These are phyloP conservation scores for Byssochlamys sp. DNA, from an alignment of 2,329 filamentous ascomycete genomes.

Conservation along the genomic window DNA sequence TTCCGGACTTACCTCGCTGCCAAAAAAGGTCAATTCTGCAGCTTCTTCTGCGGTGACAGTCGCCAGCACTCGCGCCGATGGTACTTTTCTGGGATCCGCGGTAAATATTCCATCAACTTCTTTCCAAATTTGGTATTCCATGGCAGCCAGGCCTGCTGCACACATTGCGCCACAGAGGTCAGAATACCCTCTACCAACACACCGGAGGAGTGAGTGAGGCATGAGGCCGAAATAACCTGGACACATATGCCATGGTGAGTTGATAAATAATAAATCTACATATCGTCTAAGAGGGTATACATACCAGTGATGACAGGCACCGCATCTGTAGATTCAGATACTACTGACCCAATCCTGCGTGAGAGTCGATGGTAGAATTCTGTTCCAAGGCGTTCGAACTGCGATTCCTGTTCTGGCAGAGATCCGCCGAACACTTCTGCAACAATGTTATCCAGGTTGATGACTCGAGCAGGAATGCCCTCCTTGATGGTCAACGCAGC, in stretches of 20 bases:
- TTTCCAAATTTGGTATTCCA: constrained; percentile 47
- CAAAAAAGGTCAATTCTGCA: constrained; percentile 46
- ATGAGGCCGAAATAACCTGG: constrained; percentile 41
- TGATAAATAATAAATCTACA: neutral
- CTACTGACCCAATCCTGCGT: neutral
- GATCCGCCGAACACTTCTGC: neutral
- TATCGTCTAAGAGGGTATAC: neutral
- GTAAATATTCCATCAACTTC: constrained; percentile 49
- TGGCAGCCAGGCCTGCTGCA: constrained; percentile 38
- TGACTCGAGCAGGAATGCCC: neutral
- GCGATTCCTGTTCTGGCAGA: neutral
- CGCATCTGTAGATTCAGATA: neutral
- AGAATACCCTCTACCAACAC: constrained; percentile 45
- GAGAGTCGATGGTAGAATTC: neutral
- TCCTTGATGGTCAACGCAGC: neutral
- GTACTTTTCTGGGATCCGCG: constrained; percentile 45
- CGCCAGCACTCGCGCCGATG: constrained; percentile 40
- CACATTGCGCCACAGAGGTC: neutral
- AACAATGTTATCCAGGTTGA: neutral
- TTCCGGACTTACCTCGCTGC: constrained; percentile 17
- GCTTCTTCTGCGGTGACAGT: constrained; percentile 44
- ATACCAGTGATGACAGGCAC: neutral
- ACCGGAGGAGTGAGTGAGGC: constrained; percentile 40
- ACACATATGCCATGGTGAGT: constrained; percentile 31
- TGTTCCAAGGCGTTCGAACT: neutral